Percentiles rank a stretch among this genome's conserved stretches.
phyloP scores from a whole-genome alignment of 176 grass and related monocot species.

The Musa schizocarpa region DNA sequence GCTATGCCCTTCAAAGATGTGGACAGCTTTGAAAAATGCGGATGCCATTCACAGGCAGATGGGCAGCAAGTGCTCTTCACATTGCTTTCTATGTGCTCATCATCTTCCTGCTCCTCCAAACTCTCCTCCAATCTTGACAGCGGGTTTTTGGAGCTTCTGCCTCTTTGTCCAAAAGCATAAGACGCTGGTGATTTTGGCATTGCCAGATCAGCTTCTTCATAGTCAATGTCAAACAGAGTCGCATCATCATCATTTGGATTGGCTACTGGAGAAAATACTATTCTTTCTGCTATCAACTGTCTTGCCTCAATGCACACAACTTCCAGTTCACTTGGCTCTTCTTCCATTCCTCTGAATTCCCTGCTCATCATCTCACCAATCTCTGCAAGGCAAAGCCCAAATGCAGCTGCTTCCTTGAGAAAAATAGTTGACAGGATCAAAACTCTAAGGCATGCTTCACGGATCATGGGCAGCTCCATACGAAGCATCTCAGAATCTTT shows the following conservation, averaged over 20 bases:
- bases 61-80: not conserved
- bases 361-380: conserved; percentile 96
- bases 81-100: not conserved
- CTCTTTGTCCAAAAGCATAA: conserved; percentile 36
- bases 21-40: conserved; percentile 1
- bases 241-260: conserved; percentile 40
- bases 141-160: conserved; percentile 28
- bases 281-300: conserved; percentile 46
- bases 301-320: conserved; percentile 70
- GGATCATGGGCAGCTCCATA: conserved; percentile 80
- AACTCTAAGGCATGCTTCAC: conserved; percentile 71
- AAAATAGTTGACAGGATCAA: conserved; percentile 83
- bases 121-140: conserved; percentile 60
- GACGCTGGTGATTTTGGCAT: conserved; percentile 19
- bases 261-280: conserved; percentile 34
- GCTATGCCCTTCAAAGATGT: conserved; percentile 3
- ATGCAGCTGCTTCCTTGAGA: conserved; percentile 67
- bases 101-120: conserved; percentile 40
- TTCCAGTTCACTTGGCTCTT: conserved; percentile 80
- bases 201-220: conserved; percentile 37
- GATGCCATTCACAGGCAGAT: not conserved
- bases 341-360: conserved; percentile 53
- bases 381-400: conserved; percentile 72
- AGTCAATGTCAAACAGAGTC: conserved; percentile 71
- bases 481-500: conserved; percentile 77